phyloP scores from a whole-genome alignment of 768 basidiomycete species.

The Phylloporus sp. region DNA sequence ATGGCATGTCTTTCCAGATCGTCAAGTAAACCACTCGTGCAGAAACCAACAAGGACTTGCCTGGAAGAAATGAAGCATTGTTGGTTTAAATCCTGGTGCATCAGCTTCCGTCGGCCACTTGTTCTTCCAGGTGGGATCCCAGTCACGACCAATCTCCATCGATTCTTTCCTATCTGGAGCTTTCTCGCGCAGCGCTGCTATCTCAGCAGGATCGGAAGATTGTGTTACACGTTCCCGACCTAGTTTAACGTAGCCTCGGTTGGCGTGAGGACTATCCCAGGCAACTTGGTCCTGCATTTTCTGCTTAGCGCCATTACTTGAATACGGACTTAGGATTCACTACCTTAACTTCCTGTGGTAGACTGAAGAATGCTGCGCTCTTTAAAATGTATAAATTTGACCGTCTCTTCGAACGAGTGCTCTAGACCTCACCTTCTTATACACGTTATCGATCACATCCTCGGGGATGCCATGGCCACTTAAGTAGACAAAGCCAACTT shows the following conservation, averaged over 20 bases:
- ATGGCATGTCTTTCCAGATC: constrained; percentile 57
- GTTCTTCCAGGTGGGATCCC: constrained; percentile 75
- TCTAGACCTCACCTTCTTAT: constrained; percentile 51
- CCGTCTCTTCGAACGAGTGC: background rate
- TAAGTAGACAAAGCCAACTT: constrained; percentile 79
- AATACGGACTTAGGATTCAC: background rate
- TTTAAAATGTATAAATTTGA: constrained; percentile 26
- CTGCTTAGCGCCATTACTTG: background rate
- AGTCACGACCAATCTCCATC: constrained; percentile 88
- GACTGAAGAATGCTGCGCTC: constrained; percentile 73
- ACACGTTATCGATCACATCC: constrained; percentile 54
- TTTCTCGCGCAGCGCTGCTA: constrained; percentile 64
- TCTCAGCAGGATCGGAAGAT: constrained; percentile 65
- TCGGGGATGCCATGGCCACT: constrained; percentile 66
- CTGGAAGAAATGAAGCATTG: constrained; percentile 75
- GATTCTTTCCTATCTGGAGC: constrained; percentile 82
- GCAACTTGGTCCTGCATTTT: constrained; percentile 52
- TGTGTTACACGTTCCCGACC: constrained; percentile 84
- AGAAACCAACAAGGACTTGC: constrained; percentile 28
- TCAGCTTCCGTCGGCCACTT: constrained; percentile 68
- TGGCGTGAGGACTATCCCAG: constrained; percentile 84
- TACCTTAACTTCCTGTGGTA: constrained; percentile 63
- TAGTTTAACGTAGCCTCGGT: constrained; percentile 77
- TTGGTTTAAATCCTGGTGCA: constrained; percentile 63
- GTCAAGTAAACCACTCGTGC: no score